Percentiles rank a stretch among this genome's conserved stretches.
Evolutionary conservation across 306 rosid genomes (phyloP).

Genomic region (Canavalia gladiata): DNA sequence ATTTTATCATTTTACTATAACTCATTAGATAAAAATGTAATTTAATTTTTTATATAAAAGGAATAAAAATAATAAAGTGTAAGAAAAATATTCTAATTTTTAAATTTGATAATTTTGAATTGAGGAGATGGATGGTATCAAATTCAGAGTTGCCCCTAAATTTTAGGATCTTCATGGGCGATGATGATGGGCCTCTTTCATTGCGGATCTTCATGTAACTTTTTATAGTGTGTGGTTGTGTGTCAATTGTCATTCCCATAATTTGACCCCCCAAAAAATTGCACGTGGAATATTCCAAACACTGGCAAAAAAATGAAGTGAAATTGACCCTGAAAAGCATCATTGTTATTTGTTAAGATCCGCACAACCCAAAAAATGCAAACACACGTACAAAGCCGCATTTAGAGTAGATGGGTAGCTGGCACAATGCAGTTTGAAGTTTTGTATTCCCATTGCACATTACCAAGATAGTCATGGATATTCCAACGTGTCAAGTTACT

Average conservation of each 20-base stretch:
- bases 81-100: background rate
- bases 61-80: too few relatives aligned
- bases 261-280: background rate
- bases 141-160: background rate
- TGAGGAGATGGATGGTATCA: conserved; percentile 25
- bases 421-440: conserved; percentile 38
- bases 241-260: background rate
- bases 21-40: too few relatives aligned
- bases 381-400: too few relatives aligned
- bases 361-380: too few relatives aligned
- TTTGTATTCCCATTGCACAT: background rate
- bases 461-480: background rate
- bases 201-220: background rate
- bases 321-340: background rate
- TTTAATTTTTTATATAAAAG: too few relatives aligned
- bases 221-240: background rate
- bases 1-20: too few relatives aligned
- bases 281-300: background rate
- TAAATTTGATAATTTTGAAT: background rate
- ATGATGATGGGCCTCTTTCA: background rate
- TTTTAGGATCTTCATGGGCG: background rate
- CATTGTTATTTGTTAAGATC: too few relatives aligned
- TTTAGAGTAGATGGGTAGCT: background rate
- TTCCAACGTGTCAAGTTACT: conserved; percentile 19
- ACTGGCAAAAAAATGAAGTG: background rate